phyloP scores from a whole-genome alignment of 495 filamentous ascomycete genomes.

The Xylaria bambusicola region DNA sequence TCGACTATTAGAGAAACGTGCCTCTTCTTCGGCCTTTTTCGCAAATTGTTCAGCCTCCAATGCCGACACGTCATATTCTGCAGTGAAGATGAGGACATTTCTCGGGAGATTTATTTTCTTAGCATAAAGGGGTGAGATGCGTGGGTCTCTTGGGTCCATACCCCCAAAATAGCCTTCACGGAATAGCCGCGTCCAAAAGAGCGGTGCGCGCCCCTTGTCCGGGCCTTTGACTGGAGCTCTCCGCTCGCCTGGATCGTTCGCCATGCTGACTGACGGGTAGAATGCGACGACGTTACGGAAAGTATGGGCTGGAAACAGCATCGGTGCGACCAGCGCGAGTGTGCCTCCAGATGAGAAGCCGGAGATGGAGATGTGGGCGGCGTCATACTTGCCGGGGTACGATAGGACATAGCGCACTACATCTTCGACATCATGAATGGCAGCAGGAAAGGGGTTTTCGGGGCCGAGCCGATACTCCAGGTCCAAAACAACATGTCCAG shows the following conservation, averaged over 20 bases:
- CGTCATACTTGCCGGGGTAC: slow-evolving; percentile 37
- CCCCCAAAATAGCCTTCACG: slow-evolving; percentile 28
- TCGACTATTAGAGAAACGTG: slow-evolving; percentile 26
- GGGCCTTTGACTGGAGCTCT: slow-evolving; percentile 18
- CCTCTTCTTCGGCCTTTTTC: slow-evolving; percentile 25
- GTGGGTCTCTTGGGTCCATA: slow-evolving; percentile 45
- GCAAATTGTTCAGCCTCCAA: slow-evolving; percentile 46
- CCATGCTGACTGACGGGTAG: slow-evolving; percentile 46
- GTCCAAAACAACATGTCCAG: slow-evolving; percentile 46
- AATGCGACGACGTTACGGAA: slow-evolving; percentile 45
- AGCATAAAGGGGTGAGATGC: slow-evolving; percentile 49
- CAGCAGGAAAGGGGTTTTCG: slow-evolving; percentile 29
- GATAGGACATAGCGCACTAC: slow-evolving; percentile 37
- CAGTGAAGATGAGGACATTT: slow-evolving; percentile 47
- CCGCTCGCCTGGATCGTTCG: slow-evolving; percentile 25
- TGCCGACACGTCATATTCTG: slow-evolving; percentile 44
- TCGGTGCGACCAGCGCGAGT: slow-evolving; percentile 43
- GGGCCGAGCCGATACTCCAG: slow-evolving; percentile 45
- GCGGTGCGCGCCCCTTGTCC: slow-evolving; percentile 9
- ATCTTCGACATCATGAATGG: slow-evolving; percentile 45
- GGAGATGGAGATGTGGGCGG: slow-evolving; percentile 40
- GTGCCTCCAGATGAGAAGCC: slow-evolving; percentile 51
- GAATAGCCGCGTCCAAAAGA: slow-evolving; percentile 22
- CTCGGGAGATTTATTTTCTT: slow-evolving; percentile 41
- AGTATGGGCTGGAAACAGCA: slow-evolving; percentile 41